Base-by-base conservation (phyloP, 2,329 filamentous ascomycete species). In the Diplodia corticola region DNA sequence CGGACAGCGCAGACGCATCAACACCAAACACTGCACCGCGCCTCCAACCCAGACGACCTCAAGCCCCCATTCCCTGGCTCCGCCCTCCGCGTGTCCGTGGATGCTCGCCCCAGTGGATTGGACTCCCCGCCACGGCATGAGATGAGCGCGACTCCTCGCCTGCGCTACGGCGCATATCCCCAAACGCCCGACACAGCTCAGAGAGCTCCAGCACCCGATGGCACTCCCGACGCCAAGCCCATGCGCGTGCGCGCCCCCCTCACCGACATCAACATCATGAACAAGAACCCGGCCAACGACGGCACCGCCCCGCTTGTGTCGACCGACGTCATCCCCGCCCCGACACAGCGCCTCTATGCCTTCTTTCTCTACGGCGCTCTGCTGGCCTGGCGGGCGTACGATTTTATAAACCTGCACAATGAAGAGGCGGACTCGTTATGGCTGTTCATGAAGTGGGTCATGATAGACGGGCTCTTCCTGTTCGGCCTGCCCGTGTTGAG, bases 371-470 rank as follows among this genome's bases (percentile, higher is more conserved):
- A 96, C 77, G 77, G 89, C 49, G 83, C 85, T 35, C 80, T 99
- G 26, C 85, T 91, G 78, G 88, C 88, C 68, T 98, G 92, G 89
- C 89, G 92, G 73, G 80, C 95, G 37, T 97, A 93, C 78, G 93
- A 99, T 80, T 96, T 91, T 82, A 87, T 88, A 70, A 87, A 86
- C 66, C 80, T 94, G 69, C 84, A 93, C 46, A 89, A 93, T 66
- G 91, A 94, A 69, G 91, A 96, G 69, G 87, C 91, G 67, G 89
- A 92, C 73, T 96, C 93, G n/a, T 89, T 95, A 68, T 91, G 88
- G 85, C 85, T 94, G 57, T 97, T 97, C 75, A 81, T 96, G 74
- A 99, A 98, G 85, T 99, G 95, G 95, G 86, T 91, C 69, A 84
- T 88, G 67, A 86, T 99, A 69, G 95, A 99, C 80, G 90, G 91